A percentile compares a stretch with the other conserved stretches of the same genome.
These are phyloP conservation scores for Colletotrichum coccodes DNA, from an alignment of 2,329 filamentous ascomycete genomes.

Conservation along the genomic window DNA sequence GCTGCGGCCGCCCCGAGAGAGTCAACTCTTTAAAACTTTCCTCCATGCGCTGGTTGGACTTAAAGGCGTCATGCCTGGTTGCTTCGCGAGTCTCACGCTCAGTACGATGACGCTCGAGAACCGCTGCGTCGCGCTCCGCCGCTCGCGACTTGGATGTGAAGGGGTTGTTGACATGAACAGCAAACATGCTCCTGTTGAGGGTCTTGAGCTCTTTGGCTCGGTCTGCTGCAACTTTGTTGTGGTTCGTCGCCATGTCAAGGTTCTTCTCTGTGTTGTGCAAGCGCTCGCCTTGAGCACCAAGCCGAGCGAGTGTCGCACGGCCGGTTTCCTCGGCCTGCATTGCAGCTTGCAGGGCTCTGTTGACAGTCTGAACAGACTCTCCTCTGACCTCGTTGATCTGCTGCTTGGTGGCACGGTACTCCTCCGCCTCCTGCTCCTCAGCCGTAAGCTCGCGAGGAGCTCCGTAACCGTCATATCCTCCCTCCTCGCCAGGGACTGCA, in stretches of 20 bases:
- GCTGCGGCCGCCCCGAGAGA: conserved; percentile 38
- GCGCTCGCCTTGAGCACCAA: conserved; percentile 82
- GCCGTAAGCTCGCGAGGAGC: conserved; percentile 83
- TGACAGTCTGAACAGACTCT: conserved; percentile 60
- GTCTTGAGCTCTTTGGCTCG: conserved; percentile 86
- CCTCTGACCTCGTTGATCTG: conserved; percentile 82
- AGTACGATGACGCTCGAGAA: conserved; percentile 74
- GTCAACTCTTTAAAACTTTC: conserved; percentile 52
- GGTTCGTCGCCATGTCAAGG: conserved; percentile 80
- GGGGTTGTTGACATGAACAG: conserved; percentile 80
- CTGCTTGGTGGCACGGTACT: conserved; percentile 74
- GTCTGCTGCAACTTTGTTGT: conserved; percentile 81
- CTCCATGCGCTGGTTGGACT: conserved; percentile 65
- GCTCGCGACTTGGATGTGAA: conserved; percentile 78
- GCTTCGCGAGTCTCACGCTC: conserved; percentile 74
- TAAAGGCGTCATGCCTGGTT: conserved; percentile 63
- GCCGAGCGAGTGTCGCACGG: conserved; percentile 75
- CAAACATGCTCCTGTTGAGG: conserved; percentile 91
- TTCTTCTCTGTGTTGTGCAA: conserved; percentile 86
- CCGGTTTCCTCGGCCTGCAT: conserved; percentile 78
- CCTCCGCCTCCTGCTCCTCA: conserved; percentile 79
- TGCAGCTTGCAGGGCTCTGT: conserved; percentile 68
- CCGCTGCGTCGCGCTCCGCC: conserved; percentile 72
- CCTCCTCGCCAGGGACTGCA: conserved; percentile 22
- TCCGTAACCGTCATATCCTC: conserved; percentile 64